These are phyloP conservation scores for Trypanosoma conorhini DNA, from an alignment of 208 protist genomes.

Conservation along the genomic window DNA sequence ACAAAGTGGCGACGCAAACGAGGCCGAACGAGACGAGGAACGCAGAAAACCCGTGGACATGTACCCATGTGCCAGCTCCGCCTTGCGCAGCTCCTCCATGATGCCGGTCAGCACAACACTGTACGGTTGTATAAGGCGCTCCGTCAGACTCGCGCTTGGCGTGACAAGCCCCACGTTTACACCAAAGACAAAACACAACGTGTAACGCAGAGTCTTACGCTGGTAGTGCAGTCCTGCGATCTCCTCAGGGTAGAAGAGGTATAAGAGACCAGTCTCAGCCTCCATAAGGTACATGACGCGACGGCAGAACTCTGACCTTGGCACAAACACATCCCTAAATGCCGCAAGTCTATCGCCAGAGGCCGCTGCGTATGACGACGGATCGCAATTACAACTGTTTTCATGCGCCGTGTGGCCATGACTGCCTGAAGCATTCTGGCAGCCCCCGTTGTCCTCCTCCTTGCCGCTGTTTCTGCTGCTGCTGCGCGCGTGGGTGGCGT, in stretches of 20 bases:
- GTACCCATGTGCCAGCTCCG: slow-evolving; percentile 75
- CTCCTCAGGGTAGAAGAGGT: slow-evolving; percentile 84
- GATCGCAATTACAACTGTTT: neutral
- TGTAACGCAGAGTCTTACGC: slow-evolving; percentile 83
- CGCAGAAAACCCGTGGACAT: slow-evolving; percentile 54
- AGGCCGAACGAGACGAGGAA: neutral
- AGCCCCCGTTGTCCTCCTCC: neutral
- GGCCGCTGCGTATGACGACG: neutral
- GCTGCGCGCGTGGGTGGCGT: neutral
- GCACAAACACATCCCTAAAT: slow-evolving; percentile 82
- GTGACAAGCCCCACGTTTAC: slow-evolving; percentile 58
- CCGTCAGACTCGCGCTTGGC: slow-evolving; percentile 44
- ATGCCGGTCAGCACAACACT: slow-evolving; percentile 74
- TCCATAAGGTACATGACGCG: slow-evolving; percentile 70
- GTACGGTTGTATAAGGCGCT: slow-evolving; percentile 65
- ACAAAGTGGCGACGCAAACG: neutral
- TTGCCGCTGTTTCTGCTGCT: neutral
- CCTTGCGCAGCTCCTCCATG: slow-evolving; percentile 71
- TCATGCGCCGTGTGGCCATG: neutral
- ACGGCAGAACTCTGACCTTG: slow-evolving; percentile 75
- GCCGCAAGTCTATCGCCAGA: slow-evolving; percentile 20
- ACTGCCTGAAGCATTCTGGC: neutral
- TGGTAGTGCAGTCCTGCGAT: slow-evolving; percentile 81
- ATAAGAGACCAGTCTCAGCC: slow-evolving; percentile 66
- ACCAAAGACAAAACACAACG: slow-evolving; percentile 75